A percentile compares a stretch with the other conserved stretches of the same genome.
These are phyloP conservation scores for Clonostachys rosea DNA, from an alignment of 2,329 filamentous ascomycete genomes.

Conservation along the genomic window DNA sequence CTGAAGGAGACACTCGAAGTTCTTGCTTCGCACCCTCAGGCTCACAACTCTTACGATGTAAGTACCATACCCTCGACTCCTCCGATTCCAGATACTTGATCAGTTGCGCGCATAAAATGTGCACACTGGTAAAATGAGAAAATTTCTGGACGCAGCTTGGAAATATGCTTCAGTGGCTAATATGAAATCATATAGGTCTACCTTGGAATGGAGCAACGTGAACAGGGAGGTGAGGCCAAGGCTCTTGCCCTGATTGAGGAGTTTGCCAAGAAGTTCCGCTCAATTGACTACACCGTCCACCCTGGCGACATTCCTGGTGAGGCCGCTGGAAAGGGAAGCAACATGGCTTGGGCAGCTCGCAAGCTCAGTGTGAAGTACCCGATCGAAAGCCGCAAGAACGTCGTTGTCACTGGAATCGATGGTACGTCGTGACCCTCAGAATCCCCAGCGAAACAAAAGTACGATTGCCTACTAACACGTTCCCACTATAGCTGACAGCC, in stretches of 20 bases:
- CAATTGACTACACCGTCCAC: constrained; percentile 64
- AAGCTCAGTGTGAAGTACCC: constrained; percentile 60
- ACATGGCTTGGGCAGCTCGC: constrained; percentile 66
- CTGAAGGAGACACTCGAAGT: constrained; percentile 66
- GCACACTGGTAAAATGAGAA: neutral
- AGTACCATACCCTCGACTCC: constrained; percentile 24
- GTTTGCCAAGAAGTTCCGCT: constrained; percentile 61
- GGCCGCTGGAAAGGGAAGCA: constrained; percentile 71
- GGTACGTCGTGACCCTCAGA: constrained; percentile 41
- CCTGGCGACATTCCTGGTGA: constrained; percentile 62
- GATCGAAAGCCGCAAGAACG: constrained; percentile 47
- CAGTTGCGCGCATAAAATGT: neutral
- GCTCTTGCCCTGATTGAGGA: constrained; percentile 56
- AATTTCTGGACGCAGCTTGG: neutral
- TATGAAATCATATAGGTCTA: constrained; percentile 48
- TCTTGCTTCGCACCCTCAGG: constrained; percentile 61
- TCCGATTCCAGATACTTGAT: neutral
- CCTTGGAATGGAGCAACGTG: constrained; percentile 69
- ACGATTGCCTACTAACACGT: neutral
- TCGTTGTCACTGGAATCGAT: constrained; percentile 69
- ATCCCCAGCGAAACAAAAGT: neutral
- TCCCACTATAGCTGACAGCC: constrained; percentile 56
- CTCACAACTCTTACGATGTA: constrained; percentile 63
- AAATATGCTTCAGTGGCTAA: neutral
- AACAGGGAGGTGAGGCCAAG: constrained; percentile 56